These are phyloP conservation scores for Schoenoplectus tabernaemontani DNA, from an alignment of 202 grass and related monocot genomes.

Conservation along the genomic window DNA sequence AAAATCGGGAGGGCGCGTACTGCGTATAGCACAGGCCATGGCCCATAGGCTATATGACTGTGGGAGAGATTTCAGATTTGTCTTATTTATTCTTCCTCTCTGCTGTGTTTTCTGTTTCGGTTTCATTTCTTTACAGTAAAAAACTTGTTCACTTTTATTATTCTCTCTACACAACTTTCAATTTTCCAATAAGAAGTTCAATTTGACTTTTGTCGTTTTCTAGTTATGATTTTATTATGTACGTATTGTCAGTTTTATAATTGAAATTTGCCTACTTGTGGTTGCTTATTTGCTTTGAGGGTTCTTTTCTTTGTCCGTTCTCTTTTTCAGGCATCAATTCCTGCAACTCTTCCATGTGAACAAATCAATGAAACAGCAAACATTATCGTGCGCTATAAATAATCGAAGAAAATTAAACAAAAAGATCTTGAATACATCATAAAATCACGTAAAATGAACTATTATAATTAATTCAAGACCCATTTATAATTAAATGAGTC, in stretches of 20 bases:
- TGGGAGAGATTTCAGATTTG: too few relatives aligned
- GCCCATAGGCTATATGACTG: too few relatives aligned
- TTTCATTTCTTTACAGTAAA: not conserved
- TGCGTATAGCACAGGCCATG: too few relatives aligned
- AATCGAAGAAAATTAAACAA: not conserved
- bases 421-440: not conserved
- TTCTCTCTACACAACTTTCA: not conserved
- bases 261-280: not conserved
- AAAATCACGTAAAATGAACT: not conserved
- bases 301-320: not conserved
- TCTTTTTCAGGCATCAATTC: not conserved
- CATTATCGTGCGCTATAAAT: not conserved
- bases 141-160: not conserved
- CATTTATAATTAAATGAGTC: too few relatives aligned
- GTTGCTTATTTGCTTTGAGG: not conserved
- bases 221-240: not conserved
- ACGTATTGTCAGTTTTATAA: not conserved
- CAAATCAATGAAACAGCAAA: not conserved
- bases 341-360: not conserved
- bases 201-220: not conserved
- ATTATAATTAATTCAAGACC: too few relatives aligned
- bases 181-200: not conserved
- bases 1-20: too few relatives aligned
- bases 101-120: not conserved
- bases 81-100: not conserved